Evolutionary conservation across 2,329 filamentous ascomycete genomes (phyloP), one percentile per base, ranked within the genome.

Genomic region (Daldinia sp.): DNA sequence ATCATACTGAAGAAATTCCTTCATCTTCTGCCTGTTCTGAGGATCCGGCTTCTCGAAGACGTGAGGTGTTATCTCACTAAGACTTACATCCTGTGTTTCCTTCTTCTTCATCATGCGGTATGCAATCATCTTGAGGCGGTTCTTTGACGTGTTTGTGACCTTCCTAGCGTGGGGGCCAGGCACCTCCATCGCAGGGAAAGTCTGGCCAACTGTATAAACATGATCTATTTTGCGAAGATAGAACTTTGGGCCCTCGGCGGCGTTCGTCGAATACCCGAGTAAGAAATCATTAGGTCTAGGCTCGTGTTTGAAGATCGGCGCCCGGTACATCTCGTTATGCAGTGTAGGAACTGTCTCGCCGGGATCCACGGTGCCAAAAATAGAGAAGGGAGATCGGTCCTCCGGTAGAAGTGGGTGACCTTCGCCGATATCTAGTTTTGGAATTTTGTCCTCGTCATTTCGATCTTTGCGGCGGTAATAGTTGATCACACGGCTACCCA

Each of bases 71-170:
- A 99, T 91, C 71, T 94, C 92, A n/a, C 87, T 87, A 13, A 96
- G 86, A 19, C 89, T 89, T 21, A 93, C 85, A 43, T 87, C 84
- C 63, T 88, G 82, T 23, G 89, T 86, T 15, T 87, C 82, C 71
- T 90, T 93, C 71, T 92, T 91, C 65, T 89, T 86, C 71, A 96
- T 92, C 75, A 97, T 88, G 51, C 95, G 91, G 76, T 93, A 97
- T 0, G 93, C 91, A 35, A 99, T 88, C 90, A 97, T 97, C 81
- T 95, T 97, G 77, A 99, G 89, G 32, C 95, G 88, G 77, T 95
- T 96, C 81, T 99, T 99, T 32, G 92, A 90, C n/a, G 94, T 93
- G 59, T 96, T 97, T 0, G 95, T 99, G 27, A 98, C 94, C 76
- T 95, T 96, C 64, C 95, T 86, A 34, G 93, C 96, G 75, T 98